These are phyloP conservation scores for Spinacia oleracea DNA, from an alignment of 179 eudicot species.

Conservation along the genomic window DNA sequence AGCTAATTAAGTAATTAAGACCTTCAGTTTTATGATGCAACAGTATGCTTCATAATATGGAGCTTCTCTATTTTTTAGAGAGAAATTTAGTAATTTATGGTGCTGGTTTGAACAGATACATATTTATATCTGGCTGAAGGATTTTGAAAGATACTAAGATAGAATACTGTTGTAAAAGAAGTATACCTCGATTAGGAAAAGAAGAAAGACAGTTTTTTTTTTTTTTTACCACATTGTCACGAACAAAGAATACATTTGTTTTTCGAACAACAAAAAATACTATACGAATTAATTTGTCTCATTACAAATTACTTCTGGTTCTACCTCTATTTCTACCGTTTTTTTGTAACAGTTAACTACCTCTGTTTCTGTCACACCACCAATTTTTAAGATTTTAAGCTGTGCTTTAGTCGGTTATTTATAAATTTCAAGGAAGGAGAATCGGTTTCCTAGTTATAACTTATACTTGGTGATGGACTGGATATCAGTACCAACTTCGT, in stretches of 20 bases:
- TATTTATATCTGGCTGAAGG: not conserved
- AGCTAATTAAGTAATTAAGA: constrained; percentile 25
- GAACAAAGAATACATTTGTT: not conserved
- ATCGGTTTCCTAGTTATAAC: too few relatives aligned
- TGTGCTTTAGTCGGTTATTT: too few relatives aligned
- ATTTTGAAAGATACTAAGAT: not conserved
- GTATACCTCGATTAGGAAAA: not conserved
- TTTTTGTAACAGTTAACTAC: too few relatives aligned
- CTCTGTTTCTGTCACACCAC: too few relatives aligned
- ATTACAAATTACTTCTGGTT: not conserved
- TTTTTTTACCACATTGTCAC: not conserved
- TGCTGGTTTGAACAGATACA: not conserved
- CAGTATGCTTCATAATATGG: not conserved
- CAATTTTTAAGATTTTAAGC: too few relatives aligned
- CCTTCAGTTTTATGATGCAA: not conserved
- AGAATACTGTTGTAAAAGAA: not conserved
- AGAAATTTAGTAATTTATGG: not conserved
- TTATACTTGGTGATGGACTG: too few relatives aligned
- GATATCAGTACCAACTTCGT: too few relatives aligned
- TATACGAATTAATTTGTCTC: too few relatives aligned
- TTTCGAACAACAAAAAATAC: too few relatives aligned
- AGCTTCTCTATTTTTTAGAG: not conserved
- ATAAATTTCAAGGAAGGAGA: too few relatives aligned
- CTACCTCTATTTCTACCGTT: not conserved
- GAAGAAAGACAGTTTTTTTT: not conserved